A percentile compares a stretch with the other conserved stretches of the same genome.
Conservation (phyloP, 2,329 filamentous ascomycete genomes). For the Calcarisporium arbuscula region DNA sequence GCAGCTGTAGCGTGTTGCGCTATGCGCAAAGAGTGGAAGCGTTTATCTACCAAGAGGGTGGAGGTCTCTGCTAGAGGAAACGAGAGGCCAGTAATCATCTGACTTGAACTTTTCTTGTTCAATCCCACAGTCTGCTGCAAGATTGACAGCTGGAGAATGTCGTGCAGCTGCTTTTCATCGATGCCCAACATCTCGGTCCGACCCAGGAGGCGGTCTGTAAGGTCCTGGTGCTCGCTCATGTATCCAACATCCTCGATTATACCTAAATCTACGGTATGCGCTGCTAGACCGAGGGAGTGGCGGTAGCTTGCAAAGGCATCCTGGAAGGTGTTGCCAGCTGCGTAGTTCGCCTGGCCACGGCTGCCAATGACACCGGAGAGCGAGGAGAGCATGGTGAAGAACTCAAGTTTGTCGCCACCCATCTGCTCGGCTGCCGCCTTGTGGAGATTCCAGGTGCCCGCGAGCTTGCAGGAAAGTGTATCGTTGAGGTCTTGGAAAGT, state of each 20-base stretch:
- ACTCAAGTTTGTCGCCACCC: too few species aligned
- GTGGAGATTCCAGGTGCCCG: constrained; percentile 24
- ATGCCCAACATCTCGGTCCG: too few species aligned
- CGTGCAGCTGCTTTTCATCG: not conserved
- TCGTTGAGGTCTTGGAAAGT: too few species aligned
- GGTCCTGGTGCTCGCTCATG: constrained; percentile 18
- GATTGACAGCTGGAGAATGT: not conserved
- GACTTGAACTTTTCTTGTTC: not conserved
- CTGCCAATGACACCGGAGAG: constrained; percentile 26
- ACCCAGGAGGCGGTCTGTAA: too few species aligned
- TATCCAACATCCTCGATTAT: constrained; percentile 17
- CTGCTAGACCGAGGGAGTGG: constrained; percentile 1
- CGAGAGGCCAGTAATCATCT: not conserved
- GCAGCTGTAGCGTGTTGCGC: too few species aligned
- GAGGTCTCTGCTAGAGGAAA: not conserved
- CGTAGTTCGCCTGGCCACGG: constrained; percentile 33
- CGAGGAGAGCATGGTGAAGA: constrained; percentile 33
- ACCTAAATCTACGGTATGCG: constrained; percentile 12
- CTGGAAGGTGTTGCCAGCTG: constrained; percentile 25
- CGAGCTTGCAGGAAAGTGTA: too few species aligned
- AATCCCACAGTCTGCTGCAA: not conserved
- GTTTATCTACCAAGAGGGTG: too few species aligned
- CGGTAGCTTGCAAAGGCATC: constrained; percentile 17
- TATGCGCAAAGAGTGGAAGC: too few species aligned
- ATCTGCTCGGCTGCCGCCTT: constrained; percentile 2